Base-by-base conservation (phyloP, 1,284 basidiomycete species). In the Cystobasidium slooffiae region DNA sequence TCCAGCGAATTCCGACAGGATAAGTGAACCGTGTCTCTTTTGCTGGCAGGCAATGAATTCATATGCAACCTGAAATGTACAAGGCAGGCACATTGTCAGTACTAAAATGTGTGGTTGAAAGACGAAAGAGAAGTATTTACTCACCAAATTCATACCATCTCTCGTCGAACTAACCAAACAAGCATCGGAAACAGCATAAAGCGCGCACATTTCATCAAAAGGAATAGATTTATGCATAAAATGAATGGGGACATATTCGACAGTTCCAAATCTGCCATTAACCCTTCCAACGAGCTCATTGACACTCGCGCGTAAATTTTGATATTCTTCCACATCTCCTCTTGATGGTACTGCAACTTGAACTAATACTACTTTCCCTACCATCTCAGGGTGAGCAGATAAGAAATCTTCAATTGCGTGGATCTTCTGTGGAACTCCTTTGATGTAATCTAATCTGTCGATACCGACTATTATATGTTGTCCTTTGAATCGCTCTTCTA, bases 51-150 rank as follows among this genome's bases (percentile, higher is more conserved):
- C 94, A 80, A 98, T 91, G 83, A 99, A 99, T 83, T 99, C 97
- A 84, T 99, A 99, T 10, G 95, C 97, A n/a, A 98, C 94, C 94
- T 95, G n/a, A n/a, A n/a, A n/a, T n/a, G n/a, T n/a, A n/a, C n/a
- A n/a, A n/a, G n/a, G n/a, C n/a, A n/a, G n/a, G n/a, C n/a, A n/a
- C n/a, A n/a, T n/a, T n/a, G n/a, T n/a, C n/a, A n/a, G n/a, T n/a
- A n/a, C n/a, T n/a, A n/a, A n/a, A n/a, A n/a, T n/a, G n/a, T n/a
- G n/a, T n/a, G n/a, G n/a, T n/a, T n/a, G n/a, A n/a, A n/a, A n/a
- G n/a, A n/a, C n/a, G n/a, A n/a, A n/a, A n/a, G n/a, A n/a, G n/a
- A n/a, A n/a, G n/a, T n/a, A n/a, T n/a, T n/a, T 9, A 78, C 90
- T 80, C 80, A 95, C 95, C 81, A 99, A 85, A 83, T 99, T 99